phyloP scores from a whole-genome alignment of 371 early-diverging fungal species.

The Mortierella sp. region DNA sequence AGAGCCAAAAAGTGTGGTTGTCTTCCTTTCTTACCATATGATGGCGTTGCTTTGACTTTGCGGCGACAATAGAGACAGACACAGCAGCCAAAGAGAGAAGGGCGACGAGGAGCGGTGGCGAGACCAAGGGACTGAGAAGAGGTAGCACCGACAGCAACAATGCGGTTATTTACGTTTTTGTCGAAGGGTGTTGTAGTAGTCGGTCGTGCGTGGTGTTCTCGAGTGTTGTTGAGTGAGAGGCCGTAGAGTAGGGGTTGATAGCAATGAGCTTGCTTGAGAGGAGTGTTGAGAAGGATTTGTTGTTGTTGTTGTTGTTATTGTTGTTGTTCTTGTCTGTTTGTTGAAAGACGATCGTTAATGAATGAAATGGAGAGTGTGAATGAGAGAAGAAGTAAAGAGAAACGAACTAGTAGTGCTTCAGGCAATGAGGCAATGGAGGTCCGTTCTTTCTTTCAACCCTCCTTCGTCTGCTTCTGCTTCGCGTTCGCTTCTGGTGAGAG shows the following conservation, averaged over 20 bases:
- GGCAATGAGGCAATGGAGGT: background rate
- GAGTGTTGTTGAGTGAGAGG: background rate
- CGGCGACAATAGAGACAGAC: conserved; percentile 29
- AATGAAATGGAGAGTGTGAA: background rate
- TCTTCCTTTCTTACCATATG: conserved; percentile 15
- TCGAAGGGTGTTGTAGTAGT: background rate
- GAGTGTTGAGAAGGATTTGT: background rate
- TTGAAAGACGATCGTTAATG: background rate
- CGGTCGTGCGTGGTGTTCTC: background rate
- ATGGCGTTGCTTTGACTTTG: conserved; percentile 24
- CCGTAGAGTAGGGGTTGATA: background rate
- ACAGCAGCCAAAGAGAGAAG: conserved; percentile 24
- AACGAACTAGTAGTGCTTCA: background rate
- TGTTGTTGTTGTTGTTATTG: background rate
- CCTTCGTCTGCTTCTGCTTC: background rate
- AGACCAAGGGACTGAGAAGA: conserved; percentile 14
- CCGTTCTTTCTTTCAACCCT: background rate
- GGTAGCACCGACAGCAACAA: conserved; percentile 24
- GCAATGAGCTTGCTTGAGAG: background rate
- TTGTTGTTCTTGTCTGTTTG: background rate
- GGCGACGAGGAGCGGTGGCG: conserved; percentile 24
- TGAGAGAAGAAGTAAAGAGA: background rate
- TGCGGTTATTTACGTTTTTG: background rate
- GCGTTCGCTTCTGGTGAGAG: background rate
- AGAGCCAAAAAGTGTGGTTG: background rate